Evolutionary conservation across 169 alveolate genomes (phyloP).

Genomic region (Cyclospora cayetanensis): DNA sequence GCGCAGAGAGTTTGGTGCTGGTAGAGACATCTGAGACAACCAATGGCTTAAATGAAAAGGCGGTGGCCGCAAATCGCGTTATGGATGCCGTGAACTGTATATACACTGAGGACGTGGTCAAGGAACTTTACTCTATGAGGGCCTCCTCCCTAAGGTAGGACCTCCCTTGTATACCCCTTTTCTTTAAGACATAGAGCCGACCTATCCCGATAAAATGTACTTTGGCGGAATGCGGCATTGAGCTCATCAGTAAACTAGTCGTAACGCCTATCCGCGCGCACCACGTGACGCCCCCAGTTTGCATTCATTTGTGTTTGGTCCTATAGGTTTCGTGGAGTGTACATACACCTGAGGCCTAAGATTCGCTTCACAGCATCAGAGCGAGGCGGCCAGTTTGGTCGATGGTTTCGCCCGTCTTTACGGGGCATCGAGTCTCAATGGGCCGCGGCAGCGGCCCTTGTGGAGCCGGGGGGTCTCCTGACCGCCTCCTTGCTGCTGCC

Average conservation of each 20-base stretch:
- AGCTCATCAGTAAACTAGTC: too few relatives aligned
- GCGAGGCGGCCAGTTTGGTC: slow-evolving; percentile 65
- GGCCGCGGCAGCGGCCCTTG: slow-evolving; percentile 36
- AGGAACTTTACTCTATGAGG: neutral
- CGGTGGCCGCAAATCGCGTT: slow-evolving; percentile 2
- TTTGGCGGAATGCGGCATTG: too few relatives aligned
- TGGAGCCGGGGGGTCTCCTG: neutral
- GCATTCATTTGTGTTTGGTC: neutral
- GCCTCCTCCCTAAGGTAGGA: slow-evolving; percentile 12
- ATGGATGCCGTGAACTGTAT: neutral
- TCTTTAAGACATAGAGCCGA: too few relatives aligned
- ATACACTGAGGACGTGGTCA: neutral
- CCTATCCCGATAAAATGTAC: too few relatives aligned
- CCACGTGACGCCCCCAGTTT: neutral
- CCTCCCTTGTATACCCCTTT: too few relatives aligned
- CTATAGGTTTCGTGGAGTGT: slow-evolving; percentile 52
- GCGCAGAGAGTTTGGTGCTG: slow-evolving; percentile 36
- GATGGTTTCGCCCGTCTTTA: slow-evolving; percentile 61
- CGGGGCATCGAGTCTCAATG: slow-evolving; percentile 46
- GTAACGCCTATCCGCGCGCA: too few relatives aligned
- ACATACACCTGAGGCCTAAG: slow-evolving; percentile 50
- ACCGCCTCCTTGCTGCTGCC: slow-evolving; percentile 27
- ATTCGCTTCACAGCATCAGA: neutral
- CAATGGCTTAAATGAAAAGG: slow-evolving; percentile 6
- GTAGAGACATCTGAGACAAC: slow-evolving; percentile 38